Percentiles rank a stretch among this genome's conserved stretches.
phyloP scores from a whole-genome alignment of 306 rosid genomes.

The Sicyos baderoa region DNA sequence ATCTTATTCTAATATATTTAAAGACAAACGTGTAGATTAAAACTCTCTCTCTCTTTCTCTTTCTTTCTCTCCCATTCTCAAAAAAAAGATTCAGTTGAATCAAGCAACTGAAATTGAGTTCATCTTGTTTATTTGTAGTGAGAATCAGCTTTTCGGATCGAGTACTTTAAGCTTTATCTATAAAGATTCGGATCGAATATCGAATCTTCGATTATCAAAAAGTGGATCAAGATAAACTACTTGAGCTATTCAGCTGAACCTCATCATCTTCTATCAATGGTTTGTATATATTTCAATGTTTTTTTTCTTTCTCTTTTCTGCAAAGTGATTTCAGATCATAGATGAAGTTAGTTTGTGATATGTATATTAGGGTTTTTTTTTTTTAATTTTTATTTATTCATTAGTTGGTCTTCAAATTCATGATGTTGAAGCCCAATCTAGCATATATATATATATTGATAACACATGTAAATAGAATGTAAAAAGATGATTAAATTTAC shows the following conservation, averaged over 20 bases:
- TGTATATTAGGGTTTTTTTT: too few species aligned
- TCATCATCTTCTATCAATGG: conserved; percentile 17
- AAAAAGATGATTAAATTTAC: not conserved
- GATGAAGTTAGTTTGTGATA: too few species aligned
- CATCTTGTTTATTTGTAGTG: not conserved
- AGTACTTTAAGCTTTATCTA: not conserved
- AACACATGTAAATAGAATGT: not conserved
- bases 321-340: not conserved
- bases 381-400: too few species aligned
- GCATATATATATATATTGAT: not conserved
- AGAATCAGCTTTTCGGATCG: conserved; percentile 9
- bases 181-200: not conserved
- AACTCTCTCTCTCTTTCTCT: not conserved
- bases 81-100: not conserved
- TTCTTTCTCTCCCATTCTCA: not conserved
- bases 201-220: not conserved
- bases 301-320: not conserved
- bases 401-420: too few species aligned
- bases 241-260: not conserved
- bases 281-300: not conserved
- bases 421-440: not conserved
- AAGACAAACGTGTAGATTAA: not conserved
- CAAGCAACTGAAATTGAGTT: not conserved
- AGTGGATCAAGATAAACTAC: not conserved
- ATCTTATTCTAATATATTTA: not conserved